These are phyloP conservation scores for Paramecium caudatum DNA, from an alignment of 73 alveolate species.

Conservation along the genomic window DNA sequence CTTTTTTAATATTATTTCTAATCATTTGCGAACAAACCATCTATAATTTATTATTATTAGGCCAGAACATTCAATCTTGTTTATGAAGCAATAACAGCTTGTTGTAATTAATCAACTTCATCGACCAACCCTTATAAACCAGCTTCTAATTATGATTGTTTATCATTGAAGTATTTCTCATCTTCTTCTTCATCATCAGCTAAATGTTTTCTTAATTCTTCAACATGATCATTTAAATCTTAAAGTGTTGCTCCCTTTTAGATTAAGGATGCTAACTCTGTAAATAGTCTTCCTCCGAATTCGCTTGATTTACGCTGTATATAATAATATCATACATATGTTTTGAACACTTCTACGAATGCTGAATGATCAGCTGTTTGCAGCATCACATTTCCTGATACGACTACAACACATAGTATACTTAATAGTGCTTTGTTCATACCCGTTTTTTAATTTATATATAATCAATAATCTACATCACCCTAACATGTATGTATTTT, in stretches of 20 bases:
- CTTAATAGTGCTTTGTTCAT: not conserved
- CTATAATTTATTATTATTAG: not conserved
- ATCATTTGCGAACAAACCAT: conserved; percentile 54
- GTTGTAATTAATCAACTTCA: not conserved
- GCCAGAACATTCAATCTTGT: not conserved
- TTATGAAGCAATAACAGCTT: not conserved
- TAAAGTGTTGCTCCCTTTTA: conserved; percentile 24
- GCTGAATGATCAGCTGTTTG: conserved; percentile 20
- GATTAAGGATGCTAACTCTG: not conserved
- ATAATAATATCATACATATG: not conserved
- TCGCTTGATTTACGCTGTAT: conserved; percentile 19
- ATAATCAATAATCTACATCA: not conserved
- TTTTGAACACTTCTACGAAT: conserved; percentile 12
- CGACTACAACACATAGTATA: not conserved
- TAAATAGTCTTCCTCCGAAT: conserved; percentile 24
- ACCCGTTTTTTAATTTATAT: conserved; percentile 62
- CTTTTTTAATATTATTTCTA: not conserved
- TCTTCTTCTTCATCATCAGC: conserved; percentile 13
- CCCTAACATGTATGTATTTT: not conserved
- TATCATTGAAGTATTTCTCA: conserved; percentile 11
- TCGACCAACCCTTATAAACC: not conserved
- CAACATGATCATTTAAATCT: conserved; percentile 50
- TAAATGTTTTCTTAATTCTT: conserved; percentile 51
- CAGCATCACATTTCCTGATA: not conserved
- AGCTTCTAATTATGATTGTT: not conserved